Percentiles rank a stretch among this genome's conserved stretches.
phyloP scores from a whole-genome alignment of 257 asterid genomes.

The Forsythia viridissima region DNA sequence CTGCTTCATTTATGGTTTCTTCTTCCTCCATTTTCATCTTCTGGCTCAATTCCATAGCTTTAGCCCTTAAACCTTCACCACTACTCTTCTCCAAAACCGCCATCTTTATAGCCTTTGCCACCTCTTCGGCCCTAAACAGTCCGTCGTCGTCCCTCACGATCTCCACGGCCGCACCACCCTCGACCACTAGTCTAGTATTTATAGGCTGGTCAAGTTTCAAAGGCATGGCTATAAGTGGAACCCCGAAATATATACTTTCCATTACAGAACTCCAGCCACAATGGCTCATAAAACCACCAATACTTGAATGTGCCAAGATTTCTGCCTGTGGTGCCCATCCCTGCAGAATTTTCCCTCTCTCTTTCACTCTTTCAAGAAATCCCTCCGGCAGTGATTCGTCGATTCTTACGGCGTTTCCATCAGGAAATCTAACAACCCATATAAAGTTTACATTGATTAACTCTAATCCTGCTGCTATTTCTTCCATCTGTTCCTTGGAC shows the following conservation, averaged over 20 bases:
- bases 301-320: slow-evolving; percentile 28
- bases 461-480: slow-evolving; percentile 12
- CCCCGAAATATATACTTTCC: slow-evolving; percentile 27
- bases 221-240: slow-evolving; percentile 41
- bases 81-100: slow-evolving; percentile 15
- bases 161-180: slow-evolving; percentile 33
- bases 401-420: neutral
- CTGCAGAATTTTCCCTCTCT: slow-evolving; percentile 8
- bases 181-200: slow-evolving; percentile 28
- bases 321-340: slow-evolving; percentile 41
- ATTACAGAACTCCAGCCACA: slow-evolving; percentile 48
- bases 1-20: slow-evolving; percentile 3
- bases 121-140: slow-evolving; percentile 22
- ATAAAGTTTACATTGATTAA: slow-evolving; percentile 1
- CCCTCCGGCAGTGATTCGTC: neutral
- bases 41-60: slow-evolving; percentile 5
- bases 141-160: slow-evolving; percentile 29
- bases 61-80: neutral
- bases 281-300: slow-evolving; percentile 48
- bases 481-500: slow-evolving; percentile 1
- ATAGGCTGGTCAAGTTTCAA: slow-evolving; percentile 36
- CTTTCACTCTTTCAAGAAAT: slow-evolving; percentile 13
- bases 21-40: slow-evolving; percentile 12
- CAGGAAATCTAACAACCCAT: slow-evolving; percentile 10
- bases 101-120: slow-evolving; percentile 31